phyloP scores from a whole-genome alignment of 208 protist species.

The Acanthamoeba royreba region DNA sequence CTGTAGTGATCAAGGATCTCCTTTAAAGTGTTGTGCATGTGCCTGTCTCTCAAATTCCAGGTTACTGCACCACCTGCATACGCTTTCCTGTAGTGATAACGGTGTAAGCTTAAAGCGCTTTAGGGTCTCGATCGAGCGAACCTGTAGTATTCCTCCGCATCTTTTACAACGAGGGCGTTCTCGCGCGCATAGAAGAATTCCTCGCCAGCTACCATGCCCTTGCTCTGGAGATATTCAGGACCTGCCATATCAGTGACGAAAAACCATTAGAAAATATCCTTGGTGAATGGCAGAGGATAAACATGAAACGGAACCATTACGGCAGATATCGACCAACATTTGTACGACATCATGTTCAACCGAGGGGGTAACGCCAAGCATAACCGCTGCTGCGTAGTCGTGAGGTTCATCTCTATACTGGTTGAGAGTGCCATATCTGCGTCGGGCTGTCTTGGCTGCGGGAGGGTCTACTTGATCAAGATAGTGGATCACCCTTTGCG shows the following conservation, averaged over 20 bases:
- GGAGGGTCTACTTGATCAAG: constrained; percentile 12
- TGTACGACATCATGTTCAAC: background rate
- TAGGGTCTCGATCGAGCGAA: no score
- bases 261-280: background rate
- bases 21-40: constrained; percentile 25
- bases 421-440: constrained; percentile 3
- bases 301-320: background rate
- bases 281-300: background rate
- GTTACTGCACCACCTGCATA: constrained; percentile 16
- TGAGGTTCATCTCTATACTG: background rate
- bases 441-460: background rate
- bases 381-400: constrained; percentile 13
- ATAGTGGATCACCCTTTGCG: constrained; percentile 44
- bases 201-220: background rate
- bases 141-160: constrained; percentile 38
- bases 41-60: constrained; percentile 21
- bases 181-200: background rate
- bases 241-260: background rate
- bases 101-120: no score
- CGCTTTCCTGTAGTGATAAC: background rate
- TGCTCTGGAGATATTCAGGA: background rate
- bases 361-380: background rate
- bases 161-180: constrained; percentile 25
- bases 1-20: constrained; percentile 30
- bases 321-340: background rate